Conservation (phyloP, 768 basidiomycete genomes). For the Coprinopsis marcescibilis region DNA sequence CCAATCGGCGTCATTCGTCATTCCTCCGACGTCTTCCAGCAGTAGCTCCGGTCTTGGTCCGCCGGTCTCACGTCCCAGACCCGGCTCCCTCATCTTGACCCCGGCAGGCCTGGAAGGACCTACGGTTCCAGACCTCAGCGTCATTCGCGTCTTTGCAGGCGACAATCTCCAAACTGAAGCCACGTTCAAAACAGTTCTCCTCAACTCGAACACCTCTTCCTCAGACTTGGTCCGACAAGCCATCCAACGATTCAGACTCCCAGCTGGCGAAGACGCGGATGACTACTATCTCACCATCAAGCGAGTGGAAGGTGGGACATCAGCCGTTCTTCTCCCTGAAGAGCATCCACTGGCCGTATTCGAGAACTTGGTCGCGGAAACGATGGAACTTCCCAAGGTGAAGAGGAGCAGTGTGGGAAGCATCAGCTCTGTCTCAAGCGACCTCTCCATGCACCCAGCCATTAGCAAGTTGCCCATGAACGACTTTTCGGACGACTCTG, state of each 20-base stretch:
- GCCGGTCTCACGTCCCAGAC: conserved; percentile 54
- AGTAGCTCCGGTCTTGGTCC: conserved; percentile 47
- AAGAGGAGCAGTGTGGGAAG: conserved; percentile 92
- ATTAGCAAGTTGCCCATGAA: conserved; percentile 94
- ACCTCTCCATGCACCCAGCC: conserved; percentile 91
- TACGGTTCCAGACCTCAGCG: conserved; percentile 78
- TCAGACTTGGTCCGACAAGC: conserved; percentile 86
- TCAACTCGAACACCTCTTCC: conserved; percentile 82
- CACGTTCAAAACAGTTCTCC: conserved; percentile 95
- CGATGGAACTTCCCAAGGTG: conserved; percentile 78
- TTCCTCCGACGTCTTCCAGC: conserved; percentile 40
- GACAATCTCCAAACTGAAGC: conserved; percentile 87
- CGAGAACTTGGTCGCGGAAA: conserved; percentile 75
- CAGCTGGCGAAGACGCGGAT: conserved; percentile 49
- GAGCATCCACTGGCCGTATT: conserved; percentile 90
- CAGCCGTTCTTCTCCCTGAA: conserved; percentile 60
- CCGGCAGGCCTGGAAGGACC: conserved; percentile 53
- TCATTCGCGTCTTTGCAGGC: conserved; percentile 94
- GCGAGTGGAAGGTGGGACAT: conserved; percentile 84
- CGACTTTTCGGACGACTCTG: conserved; percentile 95
- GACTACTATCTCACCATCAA: conserved; percentile 91
- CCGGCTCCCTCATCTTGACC: conserved; percentile 72
- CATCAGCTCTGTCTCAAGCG: conserved; percentile 89
- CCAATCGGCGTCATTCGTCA: conserved; percentile 67
- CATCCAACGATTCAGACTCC: conserved; percentile 87